Percentiles rank a stretch among this genome's conserved stretches.
phyloP scores from a whole-genome alignment of 192 early-diverging fungal genomes.

The Lobosporangium transversale region DNA sequence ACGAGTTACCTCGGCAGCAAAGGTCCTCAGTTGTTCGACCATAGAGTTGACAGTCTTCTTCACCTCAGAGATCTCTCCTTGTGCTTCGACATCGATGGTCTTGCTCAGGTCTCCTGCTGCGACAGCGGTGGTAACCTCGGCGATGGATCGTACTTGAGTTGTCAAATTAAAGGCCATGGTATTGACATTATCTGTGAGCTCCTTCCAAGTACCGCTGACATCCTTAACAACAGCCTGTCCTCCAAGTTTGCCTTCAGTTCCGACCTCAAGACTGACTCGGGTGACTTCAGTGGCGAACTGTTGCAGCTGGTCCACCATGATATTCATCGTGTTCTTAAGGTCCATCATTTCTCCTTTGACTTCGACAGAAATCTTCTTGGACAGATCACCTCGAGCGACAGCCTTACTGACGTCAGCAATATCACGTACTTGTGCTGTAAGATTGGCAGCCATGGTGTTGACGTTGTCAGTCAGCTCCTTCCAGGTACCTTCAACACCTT shows the following conservation, averaged over 20 bases:
- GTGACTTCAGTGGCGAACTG: neutral
- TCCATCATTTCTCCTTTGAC: neutral
- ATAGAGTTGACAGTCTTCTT: conserved; percentile 1
- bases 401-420: neutral
- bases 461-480: neutral
- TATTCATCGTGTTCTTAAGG: neutral
- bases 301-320: neutral
- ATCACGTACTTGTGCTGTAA: neutral
- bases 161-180: neutral
- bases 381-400: neutral
- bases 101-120: neutral
- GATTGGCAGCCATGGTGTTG: neutral
- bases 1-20: conserved; percentile 69
- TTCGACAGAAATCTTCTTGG: neutral
- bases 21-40: conserved; percentile 67
- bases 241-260: neutral
- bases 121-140: neutral
- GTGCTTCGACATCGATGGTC: neutral
- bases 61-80: neutral
- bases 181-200: neutral
- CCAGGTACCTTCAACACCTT: neutral
- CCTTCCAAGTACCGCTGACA: neutral
- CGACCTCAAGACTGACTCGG: neutral
- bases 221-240: neutral
- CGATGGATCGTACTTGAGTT: neutral